These are phyloP conservation scores for Coemansia sp. DNA, from an alignment of 192 early-diverging fungal species.

Conservation along the genomic window DNA sequence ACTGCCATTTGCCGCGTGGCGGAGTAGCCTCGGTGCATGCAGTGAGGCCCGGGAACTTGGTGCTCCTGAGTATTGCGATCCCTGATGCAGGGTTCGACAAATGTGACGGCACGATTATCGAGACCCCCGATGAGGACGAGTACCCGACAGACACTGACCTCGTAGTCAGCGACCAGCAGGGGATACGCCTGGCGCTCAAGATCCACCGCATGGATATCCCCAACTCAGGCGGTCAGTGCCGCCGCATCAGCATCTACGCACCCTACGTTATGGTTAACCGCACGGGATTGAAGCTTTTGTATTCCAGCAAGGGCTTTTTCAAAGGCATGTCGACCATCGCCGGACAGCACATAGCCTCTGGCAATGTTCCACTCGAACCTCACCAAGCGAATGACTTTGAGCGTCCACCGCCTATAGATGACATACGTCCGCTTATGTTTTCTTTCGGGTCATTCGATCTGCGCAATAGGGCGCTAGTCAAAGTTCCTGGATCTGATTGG, in stretches of 20 bases:
- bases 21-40: conserved; percentile 74
- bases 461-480: conserved; percentile 77
- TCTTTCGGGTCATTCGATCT: conserved; percentile 87
- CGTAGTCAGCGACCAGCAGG: conserved; percentile 63
- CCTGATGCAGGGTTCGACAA: conserved; percentile 69
- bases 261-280: conserved; percentile 95
- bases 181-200: conserved; percentile 62
- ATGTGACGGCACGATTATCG: conserved; percentile 86
- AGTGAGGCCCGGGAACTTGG: conserved; percentile 77
- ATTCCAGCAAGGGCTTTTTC: conserved; percentile 81
- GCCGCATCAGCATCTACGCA: conserved; percentile 86
- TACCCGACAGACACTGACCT: conserved; percentile 73
- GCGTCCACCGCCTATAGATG: conserved; percentile 4
- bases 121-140: conserved; percentile 77
- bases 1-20: conserved; percentile 67
- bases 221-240: conserved; percentile 62
- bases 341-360: conserved; percentile 57
- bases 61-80: conserved; percentile 74
- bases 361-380: conserved; percentile 20
- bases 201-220: conserved; percentile 65
- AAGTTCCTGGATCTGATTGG: conserved; percentile 75
- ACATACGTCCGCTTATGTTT: conserved; percentile 72
- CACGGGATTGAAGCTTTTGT: conserved; percentile 74
- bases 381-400: conserved; percentile 21
- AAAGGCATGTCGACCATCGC: conserved; percentile 69